Evolutionary conservation across 768 basidiomycete species (phyloP).

Genomic region (Tulasnella calospora): DNA sequence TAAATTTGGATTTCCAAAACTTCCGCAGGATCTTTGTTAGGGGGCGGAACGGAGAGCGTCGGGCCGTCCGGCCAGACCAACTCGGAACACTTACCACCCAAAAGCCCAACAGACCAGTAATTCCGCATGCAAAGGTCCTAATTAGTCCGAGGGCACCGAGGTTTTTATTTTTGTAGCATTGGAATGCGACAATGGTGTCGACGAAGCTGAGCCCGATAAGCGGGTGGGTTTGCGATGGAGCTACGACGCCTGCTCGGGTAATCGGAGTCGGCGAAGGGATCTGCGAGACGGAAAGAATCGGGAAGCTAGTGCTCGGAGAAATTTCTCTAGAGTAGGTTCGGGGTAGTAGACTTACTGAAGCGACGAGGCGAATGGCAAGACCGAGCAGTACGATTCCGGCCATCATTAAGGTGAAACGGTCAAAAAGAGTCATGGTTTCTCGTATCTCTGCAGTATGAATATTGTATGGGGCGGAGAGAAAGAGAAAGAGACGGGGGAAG

Average conservation of each 20-base stretch:
- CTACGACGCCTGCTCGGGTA: constrained; percentile 36
- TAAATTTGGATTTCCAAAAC: too few species aligned
- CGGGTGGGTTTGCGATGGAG: constrained; percentile 37
- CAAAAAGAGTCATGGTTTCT: constrained; percentile 55
- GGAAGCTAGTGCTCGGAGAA: constrained; percentile 16
- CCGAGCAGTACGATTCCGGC: constrained; percentile 58
- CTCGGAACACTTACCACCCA: constrained; percentile 53
- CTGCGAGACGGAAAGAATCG: background rate
- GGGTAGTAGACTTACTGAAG: constrained; percentile 49
- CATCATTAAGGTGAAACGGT: constrained; percentile 61
- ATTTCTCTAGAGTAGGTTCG: constrained; percentile 20
- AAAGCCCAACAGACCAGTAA: constrained; percentile 60
- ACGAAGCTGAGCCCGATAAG: constrained; percentile 56
- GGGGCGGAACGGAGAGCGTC: background rate
- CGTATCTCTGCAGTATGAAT: constrained; percentile 32
- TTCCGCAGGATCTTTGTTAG: constrained; percentile 41
- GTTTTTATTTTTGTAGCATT: constrained; percentile 54
- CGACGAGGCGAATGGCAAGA: constrained; percentile 51
- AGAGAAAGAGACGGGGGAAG: constrained; percentile 63
- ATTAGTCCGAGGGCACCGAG: constrained; percentile 55
- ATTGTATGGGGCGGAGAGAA: constrained; percentile 48
- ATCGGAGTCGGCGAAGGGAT: constrained; percentile 17
- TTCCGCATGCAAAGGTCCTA: constrained; percentile 47
- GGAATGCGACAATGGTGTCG: constrained; percentile 51
- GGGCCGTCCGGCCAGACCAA: constrained; percentile 28